phyloP scores from a whole-genome alignment of 2,329 filamentous ascomycete genomes.

The Penicillium griseofulvum region DNA sequence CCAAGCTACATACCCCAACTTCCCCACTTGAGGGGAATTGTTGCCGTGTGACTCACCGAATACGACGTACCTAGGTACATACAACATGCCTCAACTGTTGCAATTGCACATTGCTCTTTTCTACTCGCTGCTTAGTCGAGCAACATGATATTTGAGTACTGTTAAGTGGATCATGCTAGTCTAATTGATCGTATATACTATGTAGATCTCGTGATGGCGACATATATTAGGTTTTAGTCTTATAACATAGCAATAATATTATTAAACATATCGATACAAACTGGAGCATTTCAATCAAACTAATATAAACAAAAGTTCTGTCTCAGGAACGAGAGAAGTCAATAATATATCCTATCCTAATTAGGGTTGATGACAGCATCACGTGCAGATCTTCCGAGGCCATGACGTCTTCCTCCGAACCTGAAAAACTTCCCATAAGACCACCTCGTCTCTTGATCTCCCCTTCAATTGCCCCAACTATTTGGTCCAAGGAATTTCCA shows the following conservation, averaged over 20 bases:
- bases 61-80: background rate
- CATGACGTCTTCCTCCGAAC: slow-evolving; percentile 35
- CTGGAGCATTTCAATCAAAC: background rate
- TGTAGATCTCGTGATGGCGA: slow-evolving; percentile 3
- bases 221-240: background rate
- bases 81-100: too few relatives aligned
- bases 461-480: slow-evolving; percentile 40
- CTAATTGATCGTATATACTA: background rate
- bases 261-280: background rate
- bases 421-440: slow-evolving; percentile 55
- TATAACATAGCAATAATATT: background rate
- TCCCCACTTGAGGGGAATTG: background rate
- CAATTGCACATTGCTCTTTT: background rate
- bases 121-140: background rate
- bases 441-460: slow-evolving; percentile 57
- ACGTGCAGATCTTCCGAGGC: slow-evolving; percentile 16
- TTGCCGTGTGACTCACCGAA: background rate
- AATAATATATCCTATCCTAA: background rate
- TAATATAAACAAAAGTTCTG: background rate
- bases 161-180: background rate
- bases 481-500: slow-evolving; percentile 3
- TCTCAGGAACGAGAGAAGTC: background rate
- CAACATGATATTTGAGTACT: background rate
- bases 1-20: background rate
- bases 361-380: slow-evolving; percentile 12